phyloP scores from a whole-genome alignment of 805 yeast species.

The Suhomyces emberorum region DNA sequence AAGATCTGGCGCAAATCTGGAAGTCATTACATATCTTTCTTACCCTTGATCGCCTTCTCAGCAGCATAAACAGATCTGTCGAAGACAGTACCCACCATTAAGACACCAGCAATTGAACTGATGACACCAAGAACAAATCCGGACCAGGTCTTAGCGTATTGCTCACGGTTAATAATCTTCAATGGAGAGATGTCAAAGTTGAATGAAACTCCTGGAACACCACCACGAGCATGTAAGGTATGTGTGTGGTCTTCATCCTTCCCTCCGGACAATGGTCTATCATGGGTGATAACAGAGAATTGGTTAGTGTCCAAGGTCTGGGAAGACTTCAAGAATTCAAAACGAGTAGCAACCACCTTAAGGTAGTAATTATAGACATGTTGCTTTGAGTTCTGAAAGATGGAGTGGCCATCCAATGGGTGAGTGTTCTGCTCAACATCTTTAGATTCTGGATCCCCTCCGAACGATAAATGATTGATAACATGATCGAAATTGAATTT shows the following conservation, averaged over 20 bases:
- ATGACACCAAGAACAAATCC: slow-evolving; percentile 79
- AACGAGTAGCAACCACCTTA: slow-evolving; percentile 88
- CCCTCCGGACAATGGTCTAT: slow-evolving; percentile 83
- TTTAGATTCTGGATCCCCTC: slow-evolving; percentile 48
- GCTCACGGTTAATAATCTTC: slow-evolving; percentile 83
- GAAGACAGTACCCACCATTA: slow-evolving; percentile 85
- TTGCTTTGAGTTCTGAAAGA: slow-evolving; percentile 45
- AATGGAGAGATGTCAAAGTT: slow-evolving; percentile 90
- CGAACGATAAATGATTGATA: slow-evolving; percentile 82
- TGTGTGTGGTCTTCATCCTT: slow-evolving; percentile 88
- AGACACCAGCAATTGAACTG: slow-evolving; percentile 88
- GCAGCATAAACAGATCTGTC: slow-evolving; percentile 91
- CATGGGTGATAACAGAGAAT: slow-evolving; percentile 84
- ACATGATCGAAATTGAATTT: slow-evolving; percentile 73
- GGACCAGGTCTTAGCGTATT: slow-evolving; percentile 70
- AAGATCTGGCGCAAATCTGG: too few relatives aligned
- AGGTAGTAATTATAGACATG: slow-evolving; percentile 74
- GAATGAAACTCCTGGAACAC: slow-evolving; percentile 86
- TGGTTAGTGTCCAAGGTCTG: slow-evolving; percentile 73
- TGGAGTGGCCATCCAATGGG: slow-evolving; percentile 61
- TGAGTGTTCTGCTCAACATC: slow-evolving; percentile 40
- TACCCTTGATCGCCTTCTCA: slow-evolving; percentile 66
- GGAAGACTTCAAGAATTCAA: slow-evolving; percentile 58
- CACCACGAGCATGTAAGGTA: slow-evolving; percentile 78
- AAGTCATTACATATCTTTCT: slow-evolving; percentile 54